Conservation (phyloP, 2,329 filamentous ascomycete species). For the Berkeleyomyces rouxiae region DNA sequence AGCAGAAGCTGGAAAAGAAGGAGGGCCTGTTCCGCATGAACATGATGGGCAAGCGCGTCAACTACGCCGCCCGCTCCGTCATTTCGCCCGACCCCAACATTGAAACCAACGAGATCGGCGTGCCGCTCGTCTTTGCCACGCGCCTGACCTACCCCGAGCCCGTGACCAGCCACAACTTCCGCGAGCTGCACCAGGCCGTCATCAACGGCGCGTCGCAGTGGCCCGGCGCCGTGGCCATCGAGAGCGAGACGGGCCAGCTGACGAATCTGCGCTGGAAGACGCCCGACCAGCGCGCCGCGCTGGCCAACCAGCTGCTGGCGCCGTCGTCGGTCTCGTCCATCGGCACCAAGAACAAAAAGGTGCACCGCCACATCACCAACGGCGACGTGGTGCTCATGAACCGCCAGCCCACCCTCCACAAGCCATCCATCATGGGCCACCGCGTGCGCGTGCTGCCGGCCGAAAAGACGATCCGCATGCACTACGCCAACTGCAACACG, state of each 20-base stretch:
- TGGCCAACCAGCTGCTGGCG: constrained; percentile 85
- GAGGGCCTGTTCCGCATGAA: constrained; percentile 97
- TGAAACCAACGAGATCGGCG: constrained; percentile 96
- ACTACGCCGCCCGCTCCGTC: constrained; percentile 91
- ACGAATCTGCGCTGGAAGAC: constrained; percentile 78
- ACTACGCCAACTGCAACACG: constrained; percentile 98
- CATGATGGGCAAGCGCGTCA: constrained; percentile 99
- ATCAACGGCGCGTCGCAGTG: constrained; percentile 89
- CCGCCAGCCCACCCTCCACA: constrained; percentile 91
- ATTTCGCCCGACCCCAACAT: constrained; percentile 98
- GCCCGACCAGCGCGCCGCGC: constrained; percentile 67
- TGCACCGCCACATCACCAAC: constrained; percentile 87
- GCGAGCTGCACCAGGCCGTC: constrained; percentile 87
- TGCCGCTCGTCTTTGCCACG: constrained; percentile 91
- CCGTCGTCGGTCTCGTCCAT: constrained; percentile 59
- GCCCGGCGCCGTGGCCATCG: constrained; percentile 85
- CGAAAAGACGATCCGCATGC: constrained; percentile 97
- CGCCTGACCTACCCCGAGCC: constrained; percentile 95
- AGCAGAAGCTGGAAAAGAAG: constrained; percentile 96
- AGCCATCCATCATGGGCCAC: constrained; percentile 98
- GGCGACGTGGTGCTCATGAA: constrained; percentile 98
- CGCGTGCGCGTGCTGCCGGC: constrained; percentile 79
- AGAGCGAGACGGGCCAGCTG: constrained; percentile 88
- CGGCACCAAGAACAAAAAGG: constrained; percentile 80
- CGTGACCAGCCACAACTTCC: constrained; percentile 92